Evolutionary conservation across 805 yeast genomes (phyloP), one percentile per base, ranked within the genome.

Genomic region (Candida chauliodis): DNA sequence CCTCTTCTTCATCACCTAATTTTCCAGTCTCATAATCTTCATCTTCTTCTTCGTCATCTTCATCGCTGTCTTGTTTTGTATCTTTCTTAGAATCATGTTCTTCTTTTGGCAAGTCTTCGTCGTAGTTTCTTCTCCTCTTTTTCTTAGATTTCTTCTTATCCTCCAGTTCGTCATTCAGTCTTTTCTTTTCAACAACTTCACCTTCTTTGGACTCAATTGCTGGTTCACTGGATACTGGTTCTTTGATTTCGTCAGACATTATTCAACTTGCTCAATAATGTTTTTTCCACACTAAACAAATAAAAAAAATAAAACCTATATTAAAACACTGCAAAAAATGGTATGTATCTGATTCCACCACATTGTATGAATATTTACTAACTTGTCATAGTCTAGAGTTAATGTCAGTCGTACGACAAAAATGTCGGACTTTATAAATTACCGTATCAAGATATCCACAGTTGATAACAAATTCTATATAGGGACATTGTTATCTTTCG

Each of bases 401-500:
- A 16, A 26, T 19, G 30, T 38, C 7, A 44, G 61, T 22, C 63
- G 63, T 42, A 68, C 63, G 46, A 69, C 73, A 10, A 63, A 59
- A 37, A 53, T 70, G 69, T 73, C 89, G 13, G 90, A 84, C 52
- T 71, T 91, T 46, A 64, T 91, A 37, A 74, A 85, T 51, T 84
- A 78, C 62, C 73, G 86, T 41, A 76, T 93, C 38, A 75, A 82
- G 38, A 84, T 88, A 17, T 71, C 81, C 20, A 77, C 91, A 1
- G 58, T 77, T n/a, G 97, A 91, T 61, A 81, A 84, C 4, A 73
- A 95, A 30, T 81, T 78, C 30, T 77, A 85, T 47, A 70, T 80
- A 5, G 99, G 99, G 2, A 81, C 79, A 45, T 71, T 91, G 37
- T 61, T 90, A 45, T 89, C 98, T 6, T 91, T 87, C 58, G 99